A percentile compares a stretch with the other conserved stretches of the same genome.
Conservation (phyloP, 768 basidiomycete species). For the Calvatia gigantea region DNA sequence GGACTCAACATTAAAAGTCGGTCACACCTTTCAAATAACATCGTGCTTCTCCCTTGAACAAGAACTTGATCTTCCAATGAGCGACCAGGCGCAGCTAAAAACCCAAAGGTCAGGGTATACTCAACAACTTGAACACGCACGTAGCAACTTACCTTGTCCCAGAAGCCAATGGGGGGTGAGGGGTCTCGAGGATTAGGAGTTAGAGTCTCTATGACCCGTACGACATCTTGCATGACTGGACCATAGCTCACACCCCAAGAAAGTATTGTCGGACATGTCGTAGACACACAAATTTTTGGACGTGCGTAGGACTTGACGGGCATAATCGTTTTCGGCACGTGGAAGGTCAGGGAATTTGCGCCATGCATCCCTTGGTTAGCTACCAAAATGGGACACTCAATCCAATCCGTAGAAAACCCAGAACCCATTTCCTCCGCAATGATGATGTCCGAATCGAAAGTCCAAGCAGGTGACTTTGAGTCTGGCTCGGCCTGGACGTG, state of each 20-base stretch:
- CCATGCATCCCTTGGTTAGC: conserved; percentile 47
- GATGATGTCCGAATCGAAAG: conserved; percentile 75
- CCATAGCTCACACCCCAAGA: conserved; percentile 89
- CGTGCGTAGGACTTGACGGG: conserved; percentile 90
- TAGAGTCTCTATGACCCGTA: conserved; percentile 78
- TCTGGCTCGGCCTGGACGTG: conserved; percentile 23
- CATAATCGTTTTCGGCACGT: conserved; percentile 90
- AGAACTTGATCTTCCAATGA: conserved; percentile 74
- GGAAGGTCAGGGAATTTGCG: conserved; percentile 50
- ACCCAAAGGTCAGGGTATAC: conserved; percentile 2
- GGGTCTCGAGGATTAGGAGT: conserved; percentile 75
- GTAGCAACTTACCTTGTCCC: conserved; percentile 75
- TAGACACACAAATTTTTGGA: conserved; percentile 65
- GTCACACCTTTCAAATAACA: conserved; percentile 79
- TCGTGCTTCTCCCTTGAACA: conserved; percentile 70
- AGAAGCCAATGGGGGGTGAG: conserved; percentile 85
- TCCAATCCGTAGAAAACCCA: conserved; percentile 64
- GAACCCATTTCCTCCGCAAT: conserved; percentile 85
- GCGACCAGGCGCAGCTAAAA: conserved; percentile 68
- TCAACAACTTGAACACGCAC: background rate
- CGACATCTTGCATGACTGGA: conserved; percentile 83
- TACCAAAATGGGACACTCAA: conserved; percentile 64
- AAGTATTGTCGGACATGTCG: conserved; percentile 64
- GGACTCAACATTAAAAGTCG: background rate
- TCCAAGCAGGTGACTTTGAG: conserved; percentile 41